Base-by-base conservation (phyloP, 225 moss, liverwort and hornwort species). In the Polytrichum formosum region DNA sequence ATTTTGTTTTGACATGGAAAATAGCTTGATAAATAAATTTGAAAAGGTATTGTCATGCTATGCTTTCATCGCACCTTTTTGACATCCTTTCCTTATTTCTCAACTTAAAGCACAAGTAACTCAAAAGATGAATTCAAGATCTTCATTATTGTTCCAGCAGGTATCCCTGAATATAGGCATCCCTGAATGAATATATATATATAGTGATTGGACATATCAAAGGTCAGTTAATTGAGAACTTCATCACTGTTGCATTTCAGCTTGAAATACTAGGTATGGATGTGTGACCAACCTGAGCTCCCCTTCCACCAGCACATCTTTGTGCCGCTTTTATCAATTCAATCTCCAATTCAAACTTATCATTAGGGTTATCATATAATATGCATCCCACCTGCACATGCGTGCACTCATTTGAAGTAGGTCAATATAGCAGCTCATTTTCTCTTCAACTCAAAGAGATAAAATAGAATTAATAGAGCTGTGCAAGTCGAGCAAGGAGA, bases 321-420 rank as follows among this genome's bases (percentile, higher is more conserved):
- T 81, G 71, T 28, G 83, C 83, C 73, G 85, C 81, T 79, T 69
- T 85, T 74, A 87, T 79, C 70, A 81, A 77, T 31, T 81, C 76
- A 64, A 92, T 33, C 46, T 92, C 87, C 71, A 80, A 74, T 55
- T 90, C 85, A 46, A 46, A 46, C 46, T 46, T 46, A 46, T 46
- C 46, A 46, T 46, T 13, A 31, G 90, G 77, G 19, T 81, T 79
- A 59, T 82, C 75, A 28, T 76, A 83, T 67, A 82, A 79, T 54
- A 92, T 84, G 73, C 90, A 92, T 67, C 91, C 87, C 60, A 92
- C 81, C 90, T 92, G 69, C 74, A 84, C 53, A 71, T 54, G 13
- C 21, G 56, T 31, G 31, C 61, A 67, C 46, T 64, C 8, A 72
- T 65, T 17, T 67, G 55, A 54, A 54, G 7, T 65, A n/a, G 53